Evolutionary conservation across 2,329 filamentous ascomycete species (phyloP).

Genomic region (Claviceps humidiphila): DNA sequence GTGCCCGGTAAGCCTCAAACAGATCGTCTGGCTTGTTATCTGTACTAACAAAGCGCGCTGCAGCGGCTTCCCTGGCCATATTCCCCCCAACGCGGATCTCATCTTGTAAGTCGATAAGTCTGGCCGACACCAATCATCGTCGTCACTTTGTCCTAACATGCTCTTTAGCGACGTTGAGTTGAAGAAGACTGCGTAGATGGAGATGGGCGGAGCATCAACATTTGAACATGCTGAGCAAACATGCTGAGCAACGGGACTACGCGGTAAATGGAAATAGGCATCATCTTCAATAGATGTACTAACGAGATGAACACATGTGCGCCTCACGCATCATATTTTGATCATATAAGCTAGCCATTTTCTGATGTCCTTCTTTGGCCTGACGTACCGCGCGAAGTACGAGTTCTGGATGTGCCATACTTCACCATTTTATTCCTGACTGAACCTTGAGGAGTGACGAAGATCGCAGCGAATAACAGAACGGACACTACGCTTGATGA

Average conservation of each 20-base stretch:
- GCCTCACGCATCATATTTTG: neutral
- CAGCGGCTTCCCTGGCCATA: constrained; percentile 67
- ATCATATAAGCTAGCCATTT: no score
- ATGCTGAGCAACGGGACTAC: neutral
- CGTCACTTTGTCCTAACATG: neutral
- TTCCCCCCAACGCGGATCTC: constrained; percentile 34
- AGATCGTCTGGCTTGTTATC: neutral
- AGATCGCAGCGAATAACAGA: no score
- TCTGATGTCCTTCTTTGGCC: no score
- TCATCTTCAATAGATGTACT: neutral
- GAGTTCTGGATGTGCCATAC: no score
- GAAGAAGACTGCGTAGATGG: constrained; percentile 4
- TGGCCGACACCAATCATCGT: neutral
- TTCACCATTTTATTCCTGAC: no score
- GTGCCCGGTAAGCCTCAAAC: constrained; percentile 31
- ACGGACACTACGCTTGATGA: no score
- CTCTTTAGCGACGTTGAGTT: constrained; percentile 5
- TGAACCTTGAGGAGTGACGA: no score
- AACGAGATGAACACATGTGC: neutral
- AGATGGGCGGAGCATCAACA: neutral
- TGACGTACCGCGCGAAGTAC: no score
- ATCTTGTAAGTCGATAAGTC: constrained; percentile 3
- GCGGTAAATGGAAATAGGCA: neutral
- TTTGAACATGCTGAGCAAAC: neutral
- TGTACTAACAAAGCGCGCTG: constrained; percentile 3